Conservation (phyloP, 306 rosid genomes). For the Pyrus betulifolia region DNA sequence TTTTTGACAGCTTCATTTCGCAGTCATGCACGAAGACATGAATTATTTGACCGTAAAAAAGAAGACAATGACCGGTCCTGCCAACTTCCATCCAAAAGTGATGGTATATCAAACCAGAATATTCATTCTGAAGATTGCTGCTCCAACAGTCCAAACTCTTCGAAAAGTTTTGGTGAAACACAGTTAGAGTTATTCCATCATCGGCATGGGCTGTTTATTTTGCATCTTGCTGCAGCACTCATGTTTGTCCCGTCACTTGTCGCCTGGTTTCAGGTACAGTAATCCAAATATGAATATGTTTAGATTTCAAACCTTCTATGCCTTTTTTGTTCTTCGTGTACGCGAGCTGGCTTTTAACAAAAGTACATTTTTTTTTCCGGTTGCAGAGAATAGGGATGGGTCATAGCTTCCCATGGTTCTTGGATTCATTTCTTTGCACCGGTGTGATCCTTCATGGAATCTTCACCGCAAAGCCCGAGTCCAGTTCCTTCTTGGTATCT, state of each 20-base stretch:
- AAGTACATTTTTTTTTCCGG: slow-evolving; percentile 1
- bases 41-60: slow-evolving; percentile 29
- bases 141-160: slow-evolving; percentile 52
- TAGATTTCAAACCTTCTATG: not conserved
- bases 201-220: slow-evolving; percentile 73
- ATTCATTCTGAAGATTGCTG: slow-evolving; percentile 39
- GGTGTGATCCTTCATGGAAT: slow-evolving; percentile 87
- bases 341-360: slow-evolving; percentile 7
- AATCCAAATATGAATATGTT: not conserved
- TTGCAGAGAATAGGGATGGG: slow-evolving; percentile 77
- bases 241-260: slow-evolving; percentile 88
- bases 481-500: slow-evolving; percentile 52
- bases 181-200: slow-evolving; percentile 86
- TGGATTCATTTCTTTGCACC: slow-evolving; percentile 72
- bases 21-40: slow-evolving; percentile 46
- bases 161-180: slow-evolving; percentile 72
- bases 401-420: slow-evolving; percentile 64
- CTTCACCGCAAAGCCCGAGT: slow-evolving; percentile 62
- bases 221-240: slow-evolving; percentile 65
- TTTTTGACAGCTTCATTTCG: slow-evolving; percentile 81
- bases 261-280: slow-evolving; percentile 88
- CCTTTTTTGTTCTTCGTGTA: not conserved
- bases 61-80: slow-evolving; percentile 35
- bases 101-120: slow-evolving; percentile 41
- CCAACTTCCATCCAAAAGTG: slow-evolving; percentile 38